Conservation (phyloP, 768 basidiomycete genomes). For the Russula emetica region DNA sequence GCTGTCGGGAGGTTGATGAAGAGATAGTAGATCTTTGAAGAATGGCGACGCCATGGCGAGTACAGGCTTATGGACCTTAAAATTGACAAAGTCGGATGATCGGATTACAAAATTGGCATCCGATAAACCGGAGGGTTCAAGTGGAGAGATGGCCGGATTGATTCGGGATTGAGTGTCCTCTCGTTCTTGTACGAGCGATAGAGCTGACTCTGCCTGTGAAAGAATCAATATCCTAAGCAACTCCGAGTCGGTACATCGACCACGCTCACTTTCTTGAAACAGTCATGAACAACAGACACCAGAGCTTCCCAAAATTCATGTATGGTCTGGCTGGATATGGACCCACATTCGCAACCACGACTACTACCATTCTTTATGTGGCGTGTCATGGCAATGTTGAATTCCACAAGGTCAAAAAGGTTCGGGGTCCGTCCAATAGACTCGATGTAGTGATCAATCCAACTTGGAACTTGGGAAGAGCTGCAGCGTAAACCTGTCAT, state of each 20-base stretch:
- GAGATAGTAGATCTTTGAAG: no score
- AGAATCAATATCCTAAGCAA: background rate
- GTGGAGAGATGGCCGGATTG: background rate
- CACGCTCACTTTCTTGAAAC: background rate
- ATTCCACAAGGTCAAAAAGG: background rate
- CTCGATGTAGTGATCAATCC: constrained; percentile 10
- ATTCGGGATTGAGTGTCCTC: background rate
- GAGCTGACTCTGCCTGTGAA: background rate
- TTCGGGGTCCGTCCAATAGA: no score
- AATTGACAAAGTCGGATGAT: constrained; percentile 1
- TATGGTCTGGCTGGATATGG: background rate
- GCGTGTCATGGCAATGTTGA: background rate
- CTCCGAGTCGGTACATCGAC: no score
- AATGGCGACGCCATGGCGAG: constrained; percentile 9
- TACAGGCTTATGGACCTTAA: constrained; percentile 7
- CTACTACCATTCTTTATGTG: background rate
- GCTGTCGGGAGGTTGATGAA: background rate
- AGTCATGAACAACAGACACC: background rate
- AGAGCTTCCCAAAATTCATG: constrained; percentile 3
- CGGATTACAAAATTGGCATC: background rate
- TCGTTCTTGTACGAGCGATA: background rate
- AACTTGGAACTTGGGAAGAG: background rate
- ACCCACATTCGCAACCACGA: background rate
- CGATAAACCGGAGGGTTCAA: background rate
- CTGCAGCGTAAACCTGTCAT: background rate